Percentiles rank a stretch among this genome's conserved stretches.
These are phyloP conservation scores for Vitis amurensis DNA, from an alignment of 164 flowering plant species.

Conservation along the genomic window DNA sequence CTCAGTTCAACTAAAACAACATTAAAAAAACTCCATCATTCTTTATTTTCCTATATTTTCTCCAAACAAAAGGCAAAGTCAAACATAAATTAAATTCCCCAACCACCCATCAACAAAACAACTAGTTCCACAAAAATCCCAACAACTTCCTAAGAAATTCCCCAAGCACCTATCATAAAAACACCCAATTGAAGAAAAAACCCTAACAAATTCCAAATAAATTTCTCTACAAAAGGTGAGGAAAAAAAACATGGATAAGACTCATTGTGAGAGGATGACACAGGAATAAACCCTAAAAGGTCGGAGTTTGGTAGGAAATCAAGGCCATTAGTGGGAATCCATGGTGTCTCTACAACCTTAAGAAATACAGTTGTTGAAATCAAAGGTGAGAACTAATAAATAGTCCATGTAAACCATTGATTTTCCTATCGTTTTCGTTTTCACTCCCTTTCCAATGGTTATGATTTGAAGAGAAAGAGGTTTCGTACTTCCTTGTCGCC, in stretches of 20 bases:
- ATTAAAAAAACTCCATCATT: neutral
- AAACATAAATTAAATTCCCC: neutral
- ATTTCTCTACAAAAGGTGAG: neutral
- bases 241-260: neutral
- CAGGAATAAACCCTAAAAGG: neutral
- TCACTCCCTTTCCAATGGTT: too few species aligned
- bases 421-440: too few species aligned
- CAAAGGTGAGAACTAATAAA: neutral
- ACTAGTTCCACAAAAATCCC: too few species aligned
- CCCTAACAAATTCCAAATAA: neutral
- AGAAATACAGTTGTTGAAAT: constrained; percentile 10
- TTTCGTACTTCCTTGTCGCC: too few species aligned
- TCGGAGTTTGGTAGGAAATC: neutral
- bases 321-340: neutral
- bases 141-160: too few species aligned
- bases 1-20: too few species aligned
- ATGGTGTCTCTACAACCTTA: constrained; percentile 12
- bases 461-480: too few species aligned
- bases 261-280: constrained; percentile 1
- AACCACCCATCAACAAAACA: too few species aligned
- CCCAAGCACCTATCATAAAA: too few species aligned
- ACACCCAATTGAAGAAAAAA: neutral
- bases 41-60: neutral
- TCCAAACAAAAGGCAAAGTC: neutral
- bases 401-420: too few species aligned